phyloP scores from a whole-genome alignment of 768 basidiomycete species.

The Grammothele lineata region DNA sequence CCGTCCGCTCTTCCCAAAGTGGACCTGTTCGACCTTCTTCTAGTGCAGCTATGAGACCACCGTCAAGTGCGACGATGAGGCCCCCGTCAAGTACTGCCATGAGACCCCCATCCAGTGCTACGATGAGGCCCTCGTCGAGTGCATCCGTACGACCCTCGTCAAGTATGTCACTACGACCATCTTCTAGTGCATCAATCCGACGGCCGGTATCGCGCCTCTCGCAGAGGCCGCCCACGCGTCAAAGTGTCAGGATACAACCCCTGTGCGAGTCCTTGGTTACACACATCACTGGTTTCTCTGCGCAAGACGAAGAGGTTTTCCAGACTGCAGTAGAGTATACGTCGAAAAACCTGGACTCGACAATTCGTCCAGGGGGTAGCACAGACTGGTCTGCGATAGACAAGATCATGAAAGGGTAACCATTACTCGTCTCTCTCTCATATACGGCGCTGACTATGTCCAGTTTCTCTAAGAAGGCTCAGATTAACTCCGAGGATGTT shows the following conservation, averaged over 20 bases:
- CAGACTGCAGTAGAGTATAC: slow-evolving; percentile 51
- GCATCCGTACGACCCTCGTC: slow-evolving; percentile 37
- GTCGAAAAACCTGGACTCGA: slow-evolving; percentile 54
- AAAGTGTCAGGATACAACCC: slow-evolving; percentile 48
- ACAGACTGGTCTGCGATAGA: slow-evolving; percentile 54
- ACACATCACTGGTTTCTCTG: slow-evolving; percentile 48
- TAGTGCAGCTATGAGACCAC: slow-evolving; percentile 41
- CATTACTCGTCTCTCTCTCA: no score
- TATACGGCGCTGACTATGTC: slow-evolving; percentile 1
- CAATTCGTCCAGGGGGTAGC: slow-evolving; percentile 52
- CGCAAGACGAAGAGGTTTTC: slow-evolving; percentile 39
- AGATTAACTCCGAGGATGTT: slow-evolving; percentile 58
- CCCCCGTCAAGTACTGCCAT: slow-evolving; percentile 30
- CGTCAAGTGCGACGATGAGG: slow-evolving; percentile 32
- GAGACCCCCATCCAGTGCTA: not conserved
- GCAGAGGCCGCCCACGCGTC: slow-evolving; percentile 49
- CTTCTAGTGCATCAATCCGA: slow-evolving; percentile 32
- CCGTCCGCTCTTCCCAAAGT: slow-evolving; percentile 10
- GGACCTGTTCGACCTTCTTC: slow-evolving; percentile 37
- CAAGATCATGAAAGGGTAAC: slow-evolving; percentile 51
- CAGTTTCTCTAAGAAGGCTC: slow-evolving; percentile 49
- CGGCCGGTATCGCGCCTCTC: slow-evolving; percentile 30
- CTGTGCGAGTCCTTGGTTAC: slow-evolving; percentile 50
- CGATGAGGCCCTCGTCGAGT: slow-evolving; percentile 10
- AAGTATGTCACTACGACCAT: slow-evolving; percentile 41